phyloP scores from a whole-genome alignment of 2,329 filamentous ascomycete species.

The Beauveria varroae region DNA sequence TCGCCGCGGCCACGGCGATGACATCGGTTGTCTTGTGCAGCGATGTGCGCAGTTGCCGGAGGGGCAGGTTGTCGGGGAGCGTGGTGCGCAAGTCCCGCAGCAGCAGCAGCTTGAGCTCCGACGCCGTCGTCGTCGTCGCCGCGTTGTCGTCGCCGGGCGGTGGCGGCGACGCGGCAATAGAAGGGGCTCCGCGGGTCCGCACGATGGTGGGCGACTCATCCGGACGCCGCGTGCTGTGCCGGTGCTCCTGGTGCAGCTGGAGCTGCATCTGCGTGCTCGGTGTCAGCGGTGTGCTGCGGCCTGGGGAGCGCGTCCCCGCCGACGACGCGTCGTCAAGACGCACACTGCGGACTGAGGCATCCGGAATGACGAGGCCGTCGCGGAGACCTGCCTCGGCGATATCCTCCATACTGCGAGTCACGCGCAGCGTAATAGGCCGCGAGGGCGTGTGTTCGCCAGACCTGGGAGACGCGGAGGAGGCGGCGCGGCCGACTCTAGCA shows the following conservation, averaged over 20 bases:
- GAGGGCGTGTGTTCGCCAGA: conserved; percentile 4
- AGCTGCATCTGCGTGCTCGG: conserved; percentile 15
- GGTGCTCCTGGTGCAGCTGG: conserved; percentile 16
- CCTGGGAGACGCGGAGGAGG: not conserved
- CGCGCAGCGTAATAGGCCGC: conserved; percentile 16
- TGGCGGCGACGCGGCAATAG: conserved; percentile 18
- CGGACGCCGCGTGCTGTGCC: conserved; percentile 16
- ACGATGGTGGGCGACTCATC: conserved; percentile 13
- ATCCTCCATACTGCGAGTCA: conserved; percentile 20
- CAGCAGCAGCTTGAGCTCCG: conserved; percentile 38
- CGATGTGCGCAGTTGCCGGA: conserved; percentile 44
- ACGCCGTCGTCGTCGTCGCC: conserved; percentile 19
- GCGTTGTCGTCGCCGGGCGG: not conserved
- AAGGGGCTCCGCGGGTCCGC: conserved; percentile 20
- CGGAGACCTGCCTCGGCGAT: conserved; percentile 1
- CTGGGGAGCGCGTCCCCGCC: not conserved
- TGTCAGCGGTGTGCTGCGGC: conserved; percentile 2
- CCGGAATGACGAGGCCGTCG: conserved; percentile 19
- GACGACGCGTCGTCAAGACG: conserved; percentile 2
- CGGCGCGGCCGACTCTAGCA: conserved; percentile 13
- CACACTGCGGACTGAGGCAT: conserved; percentile 17
- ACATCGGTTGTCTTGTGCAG: conserved; percentile 44
- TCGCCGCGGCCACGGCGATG: conserved; percentile 45
- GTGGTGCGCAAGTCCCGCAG: conserved; percentile 38
- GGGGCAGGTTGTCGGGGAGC: conserved; percentile 44